Percentiles rank a stretch among this genome's conserved stretches.
Evolutionary conservation across 352 stramenopile species (phyloP).

Genomic region (Pythium aphanidermatum): DNA sequence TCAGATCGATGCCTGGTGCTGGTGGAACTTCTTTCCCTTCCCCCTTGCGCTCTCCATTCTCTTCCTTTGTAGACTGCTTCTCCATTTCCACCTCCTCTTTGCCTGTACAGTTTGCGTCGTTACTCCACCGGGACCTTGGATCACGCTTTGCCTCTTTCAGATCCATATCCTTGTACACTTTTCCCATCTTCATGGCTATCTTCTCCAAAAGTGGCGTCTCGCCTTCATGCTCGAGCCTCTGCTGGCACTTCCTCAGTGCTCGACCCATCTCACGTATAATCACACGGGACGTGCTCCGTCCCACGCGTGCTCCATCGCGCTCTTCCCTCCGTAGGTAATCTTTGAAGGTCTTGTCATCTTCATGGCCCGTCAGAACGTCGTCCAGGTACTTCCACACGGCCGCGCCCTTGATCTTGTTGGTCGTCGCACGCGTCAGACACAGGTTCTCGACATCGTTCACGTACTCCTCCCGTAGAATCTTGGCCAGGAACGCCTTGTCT

Average conservation of each 20-base stretch:
- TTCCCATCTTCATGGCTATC: slow-evolving; percentile 33
- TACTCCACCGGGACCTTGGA: too few relatives aligned
- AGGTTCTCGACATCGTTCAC: slow-evolving; percentile 33
- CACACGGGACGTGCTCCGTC: slow-evolving; percentile 16
- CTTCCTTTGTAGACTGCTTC: too few relatives aligned
- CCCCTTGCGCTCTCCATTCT: too few relatives aligned
- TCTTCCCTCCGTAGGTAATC: slow-evolving; percentile 26
- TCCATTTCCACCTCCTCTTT: too few relatives aligned
- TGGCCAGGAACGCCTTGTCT: slow-evolving; percentile 16
- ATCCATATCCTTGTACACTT: too few relatives aligned
- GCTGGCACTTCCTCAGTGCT: slow-evolving; percentile 24
- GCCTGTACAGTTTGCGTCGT: too few relatives aligned
- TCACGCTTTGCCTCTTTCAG: too few relatives aligned
- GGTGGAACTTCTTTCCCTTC: too few relatives aligned
- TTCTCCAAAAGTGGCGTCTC: slow-evolving; percentile 22
- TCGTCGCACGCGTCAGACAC: slow-evolving; percentile 32
- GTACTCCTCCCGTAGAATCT: slow-evolving; percentile 21
- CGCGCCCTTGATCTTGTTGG: slow-evolving; percentile 38
- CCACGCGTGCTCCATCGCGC: slow-evolving; percentile 22
- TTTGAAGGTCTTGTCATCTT: slow-evolving; percentile 18
- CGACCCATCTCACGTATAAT: slow-evolving; percentile 31
- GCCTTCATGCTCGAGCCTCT: slow-evolving; percentile 16
- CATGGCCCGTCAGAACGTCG: slow-evolving; percentile 31
- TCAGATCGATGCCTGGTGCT: too few relatives aligned
- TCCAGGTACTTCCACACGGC: slow-evolving; percentile 36